Percentiles rank a stretch among this genome's conserved stretches.
Conservation (phyloP, 352 stramenopile species). For the Aphanomyces euteiches region DNA sequence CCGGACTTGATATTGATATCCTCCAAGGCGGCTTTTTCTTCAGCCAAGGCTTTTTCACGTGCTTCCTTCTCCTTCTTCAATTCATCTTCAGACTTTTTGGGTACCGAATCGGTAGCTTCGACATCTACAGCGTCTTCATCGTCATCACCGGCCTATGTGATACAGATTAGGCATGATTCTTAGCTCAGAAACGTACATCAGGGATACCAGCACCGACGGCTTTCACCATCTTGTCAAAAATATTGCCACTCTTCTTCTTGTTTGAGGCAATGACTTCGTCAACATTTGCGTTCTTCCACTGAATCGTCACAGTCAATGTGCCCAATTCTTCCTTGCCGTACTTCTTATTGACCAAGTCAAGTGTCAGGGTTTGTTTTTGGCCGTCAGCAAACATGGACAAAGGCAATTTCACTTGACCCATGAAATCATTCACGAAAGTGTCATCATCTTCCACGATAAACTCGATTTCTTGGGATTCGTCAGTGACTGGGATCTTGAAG, state of each 20-base stretch:
- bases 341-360: conserved; percentile 61
- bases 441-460: conserved; percentile 72
- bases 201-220: conserved; percentile 55
- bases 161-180: neutral
- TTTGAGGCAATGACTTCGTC: conserved; percentile 45
- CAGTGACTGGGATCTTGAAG: conserved; percentile 63
- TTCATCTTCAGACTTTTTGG: conserved; percentile 65
- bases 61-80: conserved; percentile 69
- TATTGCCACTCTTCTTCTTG: conserved; percentile 68
- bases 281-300: conserved; percentile 56
- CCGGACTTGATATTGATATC: conserved; percentile 83
- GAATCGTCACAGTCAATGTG: conserved; percentile 45
- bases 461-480: conserved; percentile 50
- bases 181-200: conserved; percentile 46
- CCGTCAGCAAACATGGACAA: conserved; percentile 32
- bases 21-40: conserved; percentile 69
- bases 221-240: conserved; percentile 50
- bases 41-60: conserved; percentile 63
- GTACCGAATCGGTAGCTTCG: conserved; percentile 41
- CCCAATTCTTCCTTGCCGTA: conserved; percentile 65
- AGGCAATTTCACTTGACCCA: conserved; percentile 62
- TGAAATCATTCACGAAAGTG: conserved; percentile 77
- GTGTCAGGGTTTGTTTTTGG: conserved; percentile 10
- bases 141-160: conserved; percentile 38
- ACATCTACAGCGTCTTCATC: conserved; percentile 56